Evolutionary conservation across 202 grass and related monocot species (phyloP).

Genomic region (Panicum virgatum): DNA sequence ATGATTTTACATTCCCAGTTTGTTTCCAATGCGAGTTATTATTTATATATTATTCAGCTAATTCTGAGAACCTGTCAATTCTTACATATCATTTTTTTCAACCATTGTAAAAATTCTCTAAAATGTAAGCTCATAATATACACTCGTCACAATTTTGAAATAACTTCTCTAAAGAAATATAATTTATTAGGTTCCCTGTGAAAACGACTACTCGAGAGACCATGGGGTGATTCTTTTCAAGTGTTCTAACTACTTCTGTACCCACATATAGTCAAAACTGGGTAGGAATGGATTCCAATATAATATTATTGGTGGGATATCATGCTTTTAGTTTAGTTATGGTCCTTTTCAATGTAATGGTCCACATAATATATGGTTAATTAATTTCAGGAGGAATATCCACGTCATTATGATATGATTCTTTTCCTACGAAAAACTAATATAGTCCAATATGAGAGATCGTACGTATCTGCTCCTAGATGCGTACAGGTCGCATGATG

Average conservation of each 20-base stretch:
- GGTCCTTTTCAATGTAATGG: slow-evolving; percentile 17
- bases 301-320: neutral
- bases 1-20: neutral
- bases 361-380: neutral
- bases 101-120: no score
- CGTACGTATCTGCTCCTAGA: no score
- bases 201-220: no score
- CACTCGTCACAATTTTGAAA: neutral
- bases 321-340: slow-evolving; percentile 28
- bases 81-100: no score
- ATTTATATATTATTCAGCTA: neutral
- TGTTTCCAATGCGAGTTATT: no score
- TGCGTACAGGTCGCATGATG: neutral
- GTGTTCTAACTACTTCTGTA: neutral
- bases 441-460: neutral
- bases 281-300: slow-evolving; percentile 10
- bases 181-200: neutral
- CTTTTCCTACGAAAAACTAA: neutral
- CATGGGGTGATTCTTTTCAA: neutral
- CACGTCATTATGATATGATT: neutral
- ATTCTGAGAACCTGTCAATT: neutral
- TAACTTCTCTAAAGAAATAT: no score
- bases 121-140: neutral
- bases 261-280: slow-evolving; percentile 28
- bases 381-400: neutral